Percentiles rank a stretch among this genome's conserved stretches.
These are phyloP conservation scores for Nakataea oryzae DNA, from an alignment of 2,329 filamentous ascomycete species.

Conservation along the genomic window DNA sequence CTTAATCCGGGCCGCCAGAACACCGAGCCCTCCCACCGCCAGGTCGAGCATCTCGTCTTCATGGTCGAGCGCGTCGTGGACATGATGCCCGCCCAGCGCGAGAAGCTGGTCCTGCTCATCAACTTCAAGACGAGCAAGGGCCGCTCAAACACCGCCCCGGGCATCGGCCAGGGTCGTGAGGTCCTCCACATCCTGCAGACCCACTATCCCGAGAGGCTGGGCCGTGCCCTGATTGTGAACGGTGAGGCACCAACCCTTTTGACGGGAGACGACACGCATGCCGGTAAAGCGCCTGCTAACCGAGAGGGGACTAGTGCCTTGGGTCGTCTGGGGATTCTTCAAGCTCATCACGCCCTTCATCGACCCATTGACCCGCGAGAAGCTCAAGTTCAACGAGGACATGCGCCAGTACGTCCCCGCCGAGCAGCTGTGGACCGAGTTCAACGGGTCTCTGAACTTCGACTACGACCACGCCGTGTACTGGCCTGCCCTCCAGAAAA, in stretches of 20 bases:
- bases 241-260: conserved; percentile 37
- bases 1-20: conserved; percentile 86
- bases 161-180: conserved; percentile 66
- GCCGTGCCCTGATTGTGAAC: conserved; percentile 81
- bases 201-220: conserved; percentile 89
- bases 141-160: conserved; percentile 62
- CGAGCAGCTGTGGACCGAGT: conserved; percentile 70
- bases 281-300: no score
- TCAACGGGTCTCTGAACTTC: conserved; percentile 66
- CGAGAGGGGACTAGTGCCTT: conserved; percentile 55
- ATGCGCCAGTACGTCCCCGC: conserved; percentile 71
- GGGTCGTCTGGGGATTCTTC: conserved; percentile 88
- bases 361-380: conserved; percentile 84
- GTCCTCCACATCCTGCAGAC: conserved; percentile 87
- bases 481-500: conserved; percentile 73
- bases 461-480: conserved; percentile 82
- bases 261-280: not conserved
- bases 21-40: conserved; percentile 73
- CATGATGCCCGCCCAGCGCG: conserved; percentile 76
- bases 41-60: conserved; percentile 89
- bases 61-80: conserved; percentile 90
- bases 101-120: conserved; percentile 78
- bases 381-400: conserved; percentile 96
- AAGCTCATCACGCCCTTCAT: conserved; percentile 95
- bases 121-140: conserved; percentile 78